Evolutionary conservation across 805 yeast species (phyloP).

Genomic region (Teunomyces lycoperdinae): DNA sequence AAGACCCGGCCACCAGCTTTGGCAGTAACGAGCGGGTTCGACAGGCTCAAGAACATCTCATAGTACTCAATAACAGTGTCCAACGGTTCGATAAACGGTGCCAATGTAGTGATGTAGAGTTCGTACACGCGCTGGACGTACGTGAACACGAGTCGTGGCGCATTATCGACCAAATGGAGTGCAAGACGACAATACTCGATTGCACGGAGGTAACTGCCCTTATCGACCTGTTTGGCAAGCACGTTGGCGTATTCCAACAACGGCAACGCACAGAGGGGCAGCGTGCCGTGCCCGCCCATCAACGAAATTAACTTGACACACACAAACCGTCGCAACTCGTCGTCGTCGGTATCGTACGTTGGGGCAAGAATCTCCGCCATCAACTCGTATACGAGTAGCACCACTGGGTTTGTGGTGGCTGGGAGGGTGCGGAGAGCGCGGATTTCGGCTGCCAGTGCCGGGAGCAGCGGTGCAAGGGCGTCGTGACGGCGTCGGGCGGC

Average conservation of each 20-base stretch:
- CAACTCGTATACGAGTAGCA: conserved; percentile 37
- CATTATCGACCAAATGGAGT: conserved; percentile 32
- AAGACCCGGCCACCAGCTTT: conserved; percentile 6
- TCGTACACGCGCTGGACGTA: conserved; percentile 40
- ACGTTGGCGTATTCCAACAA: conserved; percentile 38
- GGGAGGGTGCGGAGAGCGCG: conserved; percentile 22
- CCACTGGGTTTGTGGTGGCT: conserved; percentile 22
- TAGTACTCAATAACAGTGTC: conserved; percentile 28
- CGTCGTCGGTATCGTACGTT: conserved; percentile 22
- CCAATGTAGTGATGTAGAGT: conserved; percentile 40
- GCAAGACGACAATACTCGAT: conserved; percentile 42
- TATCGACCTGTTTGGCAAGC: conserved; percentile 24
- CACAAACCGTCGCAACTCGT: conserved; percentile 27
- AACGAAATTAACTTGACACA: conserved; percentile 31
- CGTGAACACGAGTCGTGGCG: conserved; percentile 30
- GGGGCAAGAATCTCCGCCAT: conserved; percentile 38
- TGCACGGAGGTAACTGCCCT: conserved; percentile 32
- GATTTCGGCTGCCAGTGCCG: conserved; percentile 39
- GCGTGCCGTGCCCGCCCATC: conserved; percentile 38
- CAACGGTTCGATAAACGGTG: conserved; percentile 40
- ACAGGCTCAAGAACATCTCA: conserved; percentile 14
- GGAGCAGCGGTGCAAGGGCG: conserved; percentile 27
- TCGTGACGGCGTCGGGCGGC: conserved; percentile 19
- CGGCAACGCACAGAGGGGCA: conserved; percentile 38
- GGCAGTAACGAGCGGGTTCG: conserved; percentile 11